phyloP scores from a whole-genome alignment of 1,284 basidiomycete genomes.

The Apiotrichum domesticum region DNA sequence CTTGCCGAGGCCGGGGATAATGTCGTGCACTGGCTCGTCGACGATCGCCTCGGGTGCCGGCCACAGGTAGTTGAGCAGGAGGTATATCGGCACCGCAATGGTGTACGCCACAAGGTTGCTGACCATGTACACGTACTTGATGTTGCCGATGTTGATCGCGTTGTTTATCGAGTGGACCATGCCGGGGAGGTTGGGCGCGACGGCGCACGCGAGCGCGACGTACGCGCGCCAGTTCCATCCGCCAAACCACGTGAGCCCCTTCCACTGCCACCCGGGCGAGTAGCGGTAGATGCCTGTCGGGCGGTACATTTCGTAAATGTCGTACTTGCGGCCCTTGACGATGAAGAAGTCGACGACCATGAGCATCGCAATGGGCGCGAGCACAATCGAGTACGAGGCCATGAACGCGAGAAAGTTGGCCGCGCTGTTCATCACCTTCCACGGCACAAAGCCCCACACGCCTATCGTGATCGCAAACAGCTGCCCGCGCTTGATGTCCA shows the following conservation, averaged over 20 bases:
- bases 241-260: too few species aligned
- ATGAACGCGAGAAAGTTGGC: constrained; percentile 33
- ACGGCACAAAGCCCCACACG: constrained; percentile 53
- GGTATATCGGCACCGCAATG: constrained; percentile 54
- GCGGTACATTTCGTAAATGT: constrained; percentile 37
- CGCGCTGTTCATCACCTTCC: constrained; percentile 37
- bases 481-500: constrained; percentile 70
- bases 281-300: constrained; percentile 37
- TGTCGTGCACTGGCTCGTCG: constrained; percentile 55
- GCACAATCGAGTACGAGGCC: constrained; percentile 39
- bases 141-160: constrained; percentile 57
- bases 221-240: constrained; percentile 65
- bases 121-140: constrained; percentile 50
- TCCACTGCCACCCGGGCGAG: not conserved
- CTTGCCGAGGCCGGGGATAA: constrained; percentile 3
- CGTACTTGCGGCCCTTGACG: constrained; percentile 26
- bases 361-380: constrained; percentile 36
- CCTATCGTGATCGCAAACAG: constrained; percentile 65
- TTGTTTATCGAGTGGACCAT: constrained; percentile 30
- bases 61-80: constrained; percentile 55
- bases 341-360: constrained; percentile 36
- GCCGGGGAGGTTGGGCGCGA: constrained; percentile 71
- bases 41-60: constrained; percentile 57
- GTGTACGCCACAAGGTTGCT: constrained; percentile 12
- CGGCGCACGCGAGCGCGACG: constrained; percentile 54